Evolutionary conservation across 2,329 filamentous ascomycete species (phyloP), one percentile per base, ranked within the genome.

Genomic region (Cucurbitaria berberidis): DNA sequence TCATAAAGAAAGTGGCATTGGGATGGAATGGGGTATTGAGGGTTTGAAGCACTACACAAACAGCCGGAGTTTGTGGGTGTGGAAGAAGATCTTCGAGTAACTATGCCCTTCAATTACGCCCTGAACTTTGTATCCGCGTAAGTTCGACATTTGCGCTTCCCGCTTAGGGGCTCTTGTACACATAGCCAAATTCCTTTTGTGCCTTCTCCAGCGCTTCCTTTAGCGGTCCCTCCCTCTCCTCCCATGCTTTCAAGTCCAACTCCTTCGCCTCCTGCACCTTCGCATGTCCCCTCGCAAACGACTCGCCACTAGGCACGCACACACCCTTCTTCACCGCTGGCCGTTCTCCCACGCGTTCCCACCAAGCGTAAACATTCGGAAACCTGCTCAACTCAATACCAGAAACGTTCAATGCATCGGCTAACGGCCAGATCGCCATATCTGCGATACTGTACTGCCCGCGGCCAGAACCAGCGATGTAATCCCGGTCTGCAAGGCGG

Each of bases 1-100:
- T 0, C 90, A 83, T 79, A 93, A 92, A 75, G 82, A 90, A 76
- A 85, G 80, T n/a, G 90, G 90, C 48, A 86, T 91, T 48, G 89
- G 90, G 21, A 84, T 88, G 55, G 90, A 93, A 72, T 78, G 75
- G 76, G 77, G 77, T 7, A 69, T 68, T 24, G 67, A 74, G 16
- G 64, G 67, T 2, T 47, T 70, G 42, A 69, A 62, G 45, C 48
- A 53, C 26, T 67, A 62, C 42, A 60, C 53, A 11, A 64, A 65
- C 19, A 57, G 51, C 24, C 45, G 55, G n/a, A 62, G 54, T 19
- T 24, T 63, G 21, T 64, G 63, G 63, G 56, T 64, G 2, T 62
- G 55, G 62, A 63, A 63, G 45, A 60, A 59, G 13, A 41, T 57
- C 1, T 62, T 62, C 32, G 55, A 54, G 18, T 62, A 46, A 22